These are phyloP conservation scores for Limonium bicolor DNA, from an alignment of 148 eudicot species.

Conservation along the genomic window DNA sequence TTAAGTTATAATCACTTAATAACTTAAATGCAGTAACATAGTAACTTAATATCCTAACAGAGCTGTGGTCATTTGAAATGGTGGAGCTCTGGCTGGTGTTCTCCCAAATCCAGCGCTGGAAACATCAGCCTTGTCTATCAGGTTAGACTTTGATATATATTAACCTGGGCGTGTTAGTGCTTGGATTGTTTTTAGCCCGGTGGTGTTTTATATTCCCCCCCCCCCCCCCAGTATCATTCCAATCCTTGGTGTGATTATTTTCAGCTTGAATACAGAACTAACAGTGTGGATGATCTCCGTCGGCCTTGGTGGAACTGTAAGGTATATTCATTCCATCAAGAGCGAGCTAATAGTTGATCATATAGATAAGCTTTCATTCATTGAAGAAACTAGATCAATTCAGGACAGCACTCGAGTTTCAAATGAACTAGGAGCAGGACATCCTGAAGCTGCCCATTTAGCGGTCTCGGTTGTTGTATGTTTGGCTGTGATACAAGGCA, in stretches of 20 bases:
- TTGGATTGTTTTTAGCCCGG: too few relatives aligned
- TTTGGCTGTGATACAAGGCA: slow-evolving; percentile 28
- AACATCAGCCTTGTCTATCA: slow-evolving; percentile 9
- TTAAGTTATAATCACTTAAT: too few relatives aligned
- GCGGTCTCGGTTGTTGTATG: slow-evolving; percentile 28
- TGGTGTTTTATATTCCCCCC: too few relatives aligned
- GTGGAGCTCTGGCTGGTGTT: slow-evolving; percentile 4
- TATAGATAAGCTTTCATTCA: neutral
- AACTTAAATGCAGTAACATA: too few relatives aligned
- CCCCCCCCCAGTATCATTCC: too few relatives aligned
- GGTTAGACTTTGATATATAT: too few relatives aligned
- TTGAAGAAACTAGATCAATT: neutral
- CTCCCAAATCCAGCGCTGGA: slow-evolving; percentile 12
- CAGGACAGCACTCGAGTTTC: slow-evolving; percentile 41
- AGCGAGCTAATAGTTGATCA: too few relatives aligned
- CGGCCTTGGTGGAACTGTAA: slow-evolving; percentile 70
- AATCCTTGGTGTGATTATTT: too few relatives aligned
- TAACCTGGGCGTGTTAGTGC: too few relatives aligned
- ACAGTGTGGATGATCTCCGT: slow-evolving; percentile 68
- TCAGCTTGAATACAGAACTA: slow-evolving; percentile 55
- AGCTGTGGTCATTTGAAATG: slow-evolving; percentile 10
- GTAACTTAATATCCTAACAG: too few relatives aligned
- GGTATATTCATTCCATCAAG: too few relatives aligned
- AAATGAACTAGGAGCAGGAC: slow-evolving; percentile 56
- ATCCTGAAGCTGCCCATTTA: slow-evolving; percentile 33